Conservation (phyloP, 495 filamentous ascomycete species). For the Penicillium lividum region DNA sequence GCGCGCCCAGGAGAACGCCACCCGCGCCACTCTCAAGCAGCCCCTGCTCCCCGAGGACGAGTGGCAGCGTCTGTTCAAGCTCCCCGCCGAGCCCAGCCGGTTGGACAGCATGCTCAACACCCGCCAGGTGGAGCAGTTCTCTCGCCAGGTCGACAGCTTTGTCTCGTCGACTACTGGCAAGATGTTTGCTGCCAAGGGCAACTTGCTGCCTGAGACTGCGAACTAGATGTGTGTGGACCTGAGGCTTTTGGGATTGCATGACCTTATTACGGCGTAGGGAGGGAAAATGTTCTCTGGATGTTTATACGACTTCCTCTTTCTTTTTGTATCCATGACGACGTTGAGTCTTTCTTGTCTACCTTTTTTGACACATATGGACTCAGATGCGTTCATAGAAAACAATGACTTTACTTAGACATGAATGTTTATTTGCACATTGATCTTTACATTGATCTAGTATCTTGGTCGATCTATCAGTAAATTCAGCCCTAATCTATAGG, state of each 20-base stretch:
- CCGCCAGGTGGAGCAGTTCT: constrained; percentile 96
- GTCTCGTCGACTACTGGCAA: constrained; percentile 86
- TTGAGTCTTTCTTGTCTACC: constrained; percentile 26
- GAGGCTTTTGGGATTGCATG: constrained; percentile 49
- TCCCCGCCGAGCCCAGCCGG: constrained; percentile 88
- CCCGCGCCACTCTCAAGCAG: constrained; percentile 83
- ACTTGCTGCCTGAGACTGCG: constrained; percentile 52
- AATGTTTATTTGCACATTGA: constrained; percentile 5
- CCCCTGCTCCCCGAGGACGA: constrained; percentile 89
- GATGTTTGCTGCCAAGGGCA: constrained; percentile 96
- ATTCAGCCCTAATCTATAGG: constrained; percentile 24
- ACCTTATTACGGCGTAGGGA: constrained; percentile 53
- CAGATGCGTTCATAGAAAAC: constrained; percentile 27
- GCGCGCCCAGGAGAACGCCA: constrained; percentile 88
- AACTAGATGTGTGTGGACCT: constrained; percentile 36
- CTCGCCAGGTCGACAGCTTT: constrained; percentile 96
- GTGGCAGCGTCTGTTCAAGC: constrained; percentile 97
- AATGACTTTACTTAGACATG: constrained; percentile 15
- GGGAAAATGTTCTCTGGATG: constrained; percentile 52
- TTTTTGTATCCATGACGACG: constrained; percentile 33
- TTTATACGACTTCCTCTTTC: constrained; percentile 47
- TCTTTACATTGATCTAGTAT: background rate
- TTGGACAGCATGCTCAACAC: constrained; percentile 91
- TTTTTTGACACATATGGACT: constrained; percentile 23
- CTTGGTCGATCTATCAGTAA: background rate